phyloP scores from a whole-genome alignment of 176 grass and related monocot genomes.

The Areca catechu region DNA sequence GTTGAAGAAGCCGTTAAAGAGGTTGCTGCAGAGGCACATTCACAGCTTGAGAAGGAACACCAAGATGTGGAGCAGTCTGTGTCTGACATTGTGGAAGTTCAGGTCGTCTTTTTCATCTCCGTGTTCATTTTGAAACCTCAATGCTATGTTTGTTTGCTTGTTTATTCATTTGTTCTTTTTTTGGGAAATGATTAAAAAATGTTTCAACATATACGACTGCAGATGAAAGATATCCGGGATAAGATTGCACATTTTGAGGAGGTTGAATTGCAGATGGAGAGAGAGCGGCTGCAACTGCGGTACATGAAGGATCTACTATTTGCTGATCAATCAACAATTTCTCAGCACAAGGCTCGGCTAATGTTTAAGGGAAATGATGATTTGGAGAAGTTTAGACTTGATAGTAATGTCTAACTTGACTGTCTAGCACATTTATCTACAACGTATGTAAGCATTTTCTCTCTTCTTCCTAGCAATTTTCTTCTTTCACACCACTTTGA shows the following conservation, averaged over 20 bases:
- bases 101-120: constrained; percentile 25
- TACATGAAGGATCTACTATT: constrained; percentile 59
- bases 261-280: constrained; percentile 65
- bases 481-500: too few relatives aligned
- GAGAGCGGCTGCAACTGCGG: constrained; percentile 51
- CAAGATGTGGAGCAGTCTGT: constrained; percentile 65
- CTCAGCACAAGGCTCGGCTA: constrained; percentile 30
- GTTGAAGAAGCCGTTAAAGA: constrained; percentile 40
- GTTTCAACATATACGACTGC: constrained; percentile 10
- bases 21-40: constrained; percentile 35
- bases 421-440: too few relatives aligned
- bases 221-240: constrained; percentile 97
- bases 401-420: too few relatives aligned
- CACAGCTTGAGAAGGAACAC: constrained; percentile 58
- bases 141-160: not conserved
- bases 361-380: not conserved
- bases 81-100: constrained; percentile 70
- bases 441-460: too few relatives aligned
- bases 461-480: too few relatives aligned
- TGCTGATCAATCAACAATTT: constrained; percentile 41
- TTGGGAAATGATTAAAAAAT: not conserved
- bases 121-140: too few relatives aligned
- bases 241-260: constrained; percentile 72
- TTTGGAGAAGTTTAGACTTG: too few relatives aligned
- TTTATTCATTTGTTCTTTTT: not conserved